These are phyloP conservation scores for Sporothrix brasiliensis DNA, from an alignment of 2,329 filamentous ascomycete genomes.

Conservation along the genomic window DNA sequence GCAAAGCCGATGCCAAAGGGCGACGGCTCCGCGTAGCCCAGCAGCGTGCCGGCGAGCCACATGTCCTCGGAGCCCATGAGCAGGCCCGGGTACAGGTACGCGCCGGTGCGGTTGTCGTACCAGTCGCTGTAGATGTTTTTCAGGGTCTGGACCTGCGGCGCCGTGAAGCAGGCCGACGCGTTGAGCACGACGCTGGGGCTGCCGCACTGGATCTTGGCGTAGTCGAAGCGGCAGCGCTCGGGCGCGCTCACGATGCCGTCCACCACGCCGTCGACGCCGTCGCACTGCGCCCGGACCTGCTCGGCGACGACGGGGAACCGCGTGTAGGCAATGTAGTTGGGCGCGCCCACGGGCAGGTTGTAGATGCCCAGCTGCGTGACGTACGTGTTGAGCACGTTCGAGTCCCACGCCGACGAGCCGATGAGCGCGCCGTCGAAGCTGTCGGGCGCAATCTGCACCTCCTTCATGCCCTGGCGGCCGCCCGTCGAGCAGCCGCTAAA, in stretches of 20 bases:
- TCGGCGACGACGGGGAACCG: constrained; percentile 51
- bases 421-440: constrained; percentile 62
- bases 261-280: constrained; percentile 51
- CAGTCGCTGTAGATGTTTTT: constrained; percentile 41
- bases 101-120: constrained; percentile 41
- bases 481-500: constrained; percentile 62
- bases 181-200: constrained; percentile 35
- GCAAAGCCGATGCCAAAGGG: constrained; percentile 44
- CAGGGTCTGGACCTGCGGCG: constrained; percentile 43
- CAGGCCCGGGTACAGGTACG: constrained; percentile 49
- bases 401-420: constrained; percentile 56
- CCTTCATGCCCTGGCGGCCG: constrained; percentile 59
- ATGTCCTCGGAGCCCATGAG: constrained; percentile 52
- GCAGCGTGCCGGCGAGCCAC: constrained; percentile 40
- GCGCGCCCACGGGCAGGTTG: constrained; percentile 51
- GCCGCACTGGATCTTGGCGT: constrained; percentile 47
- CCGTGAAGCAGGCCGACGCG: constrained; percentile 46
- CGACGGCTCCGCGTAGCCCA: constrained; percentile 42
- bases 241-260: constrained; percentile 56
- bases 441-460: constrained; percentile 55
- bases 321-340: constrained; percentile 48
- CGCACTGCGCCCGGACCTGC: constrained; percentile 55
- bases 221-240: constrained; percentile 50
- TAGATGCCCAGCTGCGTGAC: constrained; percentile 50
- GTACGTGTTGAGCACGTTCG: constrained; percentile 50